These are phyloP conservation scores for Cerioporus squamosus DNA, from an alignment of 1,284 basidiomycete genomes.

Conservation along the genomic window DNA sequence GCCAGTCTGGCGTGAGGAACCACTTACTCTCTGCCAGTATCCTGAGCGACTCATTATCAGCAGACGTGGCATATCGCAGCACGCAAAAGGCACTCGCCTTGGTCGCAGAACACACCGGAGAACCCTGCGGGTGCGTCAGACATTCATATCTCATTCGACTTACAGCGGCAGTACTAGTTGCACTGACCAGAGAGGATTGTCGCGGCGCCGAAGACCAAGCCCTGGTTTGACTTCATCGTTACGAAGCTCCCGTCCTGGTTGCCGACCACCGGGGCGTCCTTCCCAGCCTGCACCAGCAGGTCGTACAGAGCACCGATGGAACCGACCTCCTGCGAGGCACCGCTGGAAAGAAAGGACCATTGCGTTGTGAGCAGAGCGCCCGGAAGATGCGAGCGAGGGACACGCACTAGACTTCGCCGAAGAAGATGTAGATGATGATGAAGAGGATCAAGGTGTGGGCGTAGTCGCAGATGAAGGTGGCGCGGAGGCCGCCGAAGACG, in stretches of 20 bases:
- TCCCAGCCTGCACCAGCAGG: conserved; percentile 57
- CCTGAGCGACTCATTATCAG: conserved; percentile 30
- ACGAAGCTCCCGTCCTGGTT: conserved; percentile 75
- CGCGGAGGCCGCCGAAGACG: conserved; percentile 55
- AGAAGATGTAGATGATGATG: conserved; percentile 52
- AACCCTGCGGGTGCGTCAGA: conserved; percentile 36
- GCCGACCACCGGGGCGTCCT: conserved; percentile 55
- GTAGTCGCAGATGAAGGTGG: conserved; percentile 60
- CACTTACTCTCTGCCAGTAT: conserved; percentile 52
- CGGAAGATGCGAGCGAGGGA: not conserved
- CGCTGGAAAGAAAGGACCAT: conserved; percentile 40
- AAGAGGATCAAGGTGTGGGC: conserved; percentile 51
- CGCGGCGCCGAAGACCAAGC: conserved; percentile 56
- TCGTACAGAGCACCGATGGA: conserved; percentile 61
- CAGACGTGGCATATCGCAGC: too few relatives aligned
- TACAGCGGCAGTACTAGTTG: too few relatives aligned
- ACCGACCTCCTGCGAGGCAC: conserved; percentile 64
- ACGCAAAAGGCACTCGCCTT: conserved; percentile 36
- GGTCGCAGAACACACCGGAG: conserved; percentile 53
- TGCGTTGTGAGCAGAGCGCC: not conserved
- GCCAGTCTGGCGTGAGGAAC: not conserved
- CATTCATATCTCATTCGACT: not conserved
- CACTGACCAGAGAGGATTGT: conserved; percentile 40
- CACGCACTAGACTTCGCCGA: conserved; percentile 45
- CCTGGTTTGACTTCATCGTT: conserved; percentile 64